A percentile compares a stretch with the other conserved stretches of the same genome.
Conservation (phyloP, 2,329 filamentous ascomycete species). For the Phyllosticta citriasiana region DNA sequence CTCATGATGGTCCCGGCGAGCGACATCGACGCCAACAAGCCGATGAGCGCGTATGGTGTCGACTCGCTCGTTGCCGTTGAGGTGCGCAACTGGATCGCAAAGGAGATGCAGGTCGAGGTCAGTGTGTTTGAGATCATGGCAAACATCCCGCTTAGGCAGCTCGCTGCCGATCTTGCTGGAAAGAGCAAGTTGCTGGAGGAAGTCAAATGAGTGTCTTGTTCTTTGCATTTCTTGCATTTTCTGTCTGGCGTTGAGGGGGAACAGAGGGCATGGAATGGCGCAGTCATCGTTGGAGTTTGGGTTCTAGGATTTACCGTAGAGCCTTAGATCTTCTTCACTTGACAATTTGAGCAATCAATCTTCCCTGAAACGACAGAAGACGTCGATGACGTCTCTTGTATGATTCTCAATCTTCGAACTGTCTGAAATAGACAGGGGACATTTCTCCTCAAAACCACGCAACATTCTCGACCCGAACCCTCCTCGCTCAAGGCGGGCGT, state of each 20-base stretch:
- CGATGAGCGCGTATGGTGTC: slow-evolving; percentile 12
- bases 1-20: background rate
- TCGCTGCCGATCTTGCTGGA: background rate
- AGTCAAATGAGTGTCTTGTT: background rate
- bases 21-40: slow-evolving; percentile 1
- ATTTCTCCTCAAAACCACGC: no score
- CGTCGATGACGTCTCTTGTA: no score
- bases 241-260: background rate
- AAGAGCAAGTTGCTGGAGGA: background rate
- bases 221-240: background rate
- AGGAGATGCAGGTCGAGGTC: slow-evolving; percentile 13
- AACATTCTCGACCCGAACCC: no score
- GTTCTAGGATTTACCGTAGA: background rate
- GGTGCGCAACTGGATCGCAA: slow-evolving; percentile 17
- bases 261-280: background rate
- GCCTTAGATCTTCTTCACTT: no score
- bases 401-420: no score
- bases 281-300: background rate
- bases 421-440: no score
- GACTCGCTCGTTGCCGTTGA: slow-evolving; percentile 19
- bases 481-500: background rate
- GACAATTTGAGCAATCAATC: no score
- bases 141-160: background rate
- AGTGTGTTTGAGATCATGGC: slow-evolving; percentile 13
- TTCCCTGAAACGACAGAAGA: no score